These are phyloP conservation scores for Colletotrichum musae DNA, from an alignment of 2,329 filamentous ascomycete species.

Conservation along the genomic window DNA sequence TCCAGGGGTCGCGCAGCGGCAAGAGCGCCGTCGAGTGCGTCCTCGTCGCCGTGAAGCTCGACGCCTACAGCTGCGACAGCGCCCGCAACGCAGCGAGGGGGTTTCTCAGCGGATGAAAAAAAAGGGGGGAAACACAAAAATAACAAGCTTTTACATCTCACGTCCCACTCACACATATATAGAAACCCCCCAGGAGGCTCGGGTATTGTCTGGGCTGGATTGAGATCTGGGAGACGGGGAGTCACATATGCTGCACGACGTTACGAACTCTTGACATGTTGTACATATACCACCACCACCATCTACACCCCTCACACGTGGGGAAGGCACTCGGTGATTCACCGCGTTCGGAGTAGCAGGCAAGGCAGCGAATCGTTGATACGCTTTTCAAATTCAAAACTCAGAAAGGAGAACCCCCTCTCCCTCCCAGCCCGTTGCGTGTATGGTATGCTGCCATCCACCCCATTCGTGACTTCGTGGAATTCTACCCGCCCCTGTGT, in stretches of 20 bases:
- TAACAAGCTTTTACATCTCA: background rate
- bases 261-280: conserved; percentile 26
- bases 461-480: background rate
- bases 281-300: conserved; percentile 21
- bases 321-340: too few species aligned
- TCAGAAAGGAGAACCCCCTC: background rate
- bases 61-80: conserved; percentile 77
- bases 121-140: background rate
- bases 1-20: conserved; percentile 67
- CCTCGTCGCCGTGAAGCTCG: conserved; percentile 82
- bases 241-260: conserved; percentile 20
- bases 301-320: background rate
- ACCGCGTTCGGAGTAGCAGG: background rate
- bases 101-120: conserved; percentile 66
- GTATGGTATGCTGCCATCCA: background rate
- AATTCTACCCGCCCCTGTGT: background rate
- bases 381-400: background rate
- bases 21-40: conserved; percentile 77
- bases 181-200: too few species aligned
- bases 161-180: background rate
- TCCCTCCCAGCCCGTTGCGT: background rate
- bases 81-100: conserved; percentile 75
- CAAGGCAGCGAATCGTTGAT: too few species aligned
- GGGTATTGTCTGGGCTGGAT: background rate
- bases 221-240: background rate